Conservation (phyloP, 2,329 filamentous ascomycete genomes). For the Diaporthe ampelina region DNA sequence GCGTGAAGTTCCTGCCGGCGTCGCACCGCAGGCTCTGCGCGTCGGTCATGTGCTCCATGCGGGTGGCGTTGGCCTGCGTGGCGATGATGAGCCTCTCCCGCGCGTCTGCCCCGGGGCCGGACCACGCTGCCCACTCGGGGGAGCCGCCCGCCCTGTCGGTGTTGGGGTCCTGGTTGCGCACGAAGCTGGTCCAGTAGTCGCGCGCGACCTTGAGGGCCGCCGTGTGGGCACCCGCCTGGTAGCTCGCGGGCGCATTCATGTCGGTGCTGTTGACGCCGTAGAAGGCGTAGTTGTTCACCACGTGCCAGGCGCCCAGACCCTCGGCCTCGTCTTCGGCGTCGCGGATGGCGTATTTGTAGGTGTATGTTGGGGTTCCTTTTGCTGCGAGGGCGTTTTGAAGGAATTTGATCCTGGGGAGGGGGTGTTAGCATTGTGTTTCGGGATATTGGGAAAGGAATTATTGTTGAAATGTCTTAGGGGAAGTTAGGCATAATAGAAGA, state of each 20-base stretch:
- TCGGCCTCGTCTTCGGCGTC: constrained; percentile 23
- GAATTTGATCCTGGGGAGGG: constrained; percentile 4
- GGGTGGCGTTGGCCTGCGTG: constrained; percentile 1
- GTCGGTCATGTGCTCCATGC: constrained; percentile 26
- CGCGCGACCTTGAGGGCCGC: background rate
- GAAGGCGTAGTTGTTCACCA: constrained; percentile 31
- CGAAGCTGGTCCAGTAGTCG: constrained; percentile 32
- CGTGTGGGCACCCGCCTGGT: background rate
- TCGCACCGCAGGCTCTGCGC: constrained; percentile 33
- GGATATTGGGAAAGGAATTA: no score
- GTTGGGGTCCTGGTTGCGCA: constrained; percentile 29
- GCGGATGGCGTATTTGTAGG: constrained; percentile 28
- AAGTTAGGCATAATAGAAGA: no score
- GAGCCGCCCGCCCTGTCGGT: background rate
- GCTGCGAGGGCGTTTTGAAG: constrained; percentile 23
- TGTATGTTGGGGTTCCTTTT: constrained; percentile 21
- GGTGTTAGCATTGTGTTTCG: background rate
- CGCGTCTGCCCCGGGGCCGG: background rate
- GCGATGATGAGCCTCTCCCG: constrained; percentile 19
- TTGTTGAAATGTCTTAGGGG: no score
- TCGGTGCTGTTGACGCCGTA: constrained; percentile 26
- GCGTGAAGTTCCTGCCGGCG: background rate
- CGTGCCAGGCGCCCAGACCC: constrained; percentile 22
- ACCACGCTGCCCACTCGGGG: background rate
- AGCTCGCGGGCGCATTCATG: constrained; percentile 6